phyloP scores from a whole-genome alignment of 139 green algal species.

The Dunaliella primolecta region DNA sequence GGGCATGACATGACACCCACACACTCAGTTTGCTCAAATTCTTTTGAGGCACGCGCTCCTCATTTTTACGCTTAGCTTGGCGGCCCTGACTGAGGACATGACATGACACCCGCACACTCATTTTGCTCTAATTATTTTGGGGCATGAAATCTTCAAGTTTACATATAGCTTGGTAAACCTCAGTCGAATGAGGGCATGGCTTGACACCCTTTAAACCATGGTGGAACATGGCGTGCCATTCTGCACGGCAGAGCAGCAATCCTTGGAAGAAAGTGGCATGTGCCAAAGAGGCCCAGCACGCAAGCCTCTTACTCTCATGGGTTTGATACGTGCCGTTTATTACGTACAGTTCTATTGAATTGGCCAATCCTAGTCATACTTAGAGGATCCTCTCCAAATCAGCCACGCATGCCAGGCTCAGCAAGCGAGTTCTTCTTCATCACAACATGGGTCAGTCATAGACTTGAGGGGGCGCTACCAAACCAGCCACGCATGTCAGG shows the following conservation, averaged over 20 bases:
- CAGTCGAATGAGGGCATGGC: too few species aligned
- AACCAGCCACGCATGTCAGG: conserved; percentile 50
- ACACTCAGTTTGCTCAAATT: background rate
- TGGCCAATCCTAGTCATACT: background rate
- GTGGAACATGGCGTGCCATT: too few species aligned
- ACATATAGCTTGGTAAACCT: too few species aligned
- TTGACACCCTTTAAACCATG: too few species aligned
- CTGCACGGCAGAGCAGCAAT: too few species aligned
- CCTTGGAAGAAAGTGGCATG: too few species aligned
- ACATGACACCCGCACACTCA: background rate
- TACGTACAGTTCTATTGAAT: too few species aligned
- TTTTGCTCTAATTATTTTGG: too few species aligned
- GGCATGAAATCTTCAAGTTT: too few species aligned
- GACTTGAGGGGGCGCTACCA: conserved; percentile 84
- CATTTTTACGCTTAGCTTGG: background rate
- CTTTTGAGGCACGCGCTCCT: background rate
- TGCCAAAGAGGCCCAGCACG: too few species aligned
- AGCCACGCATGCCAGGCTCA: background rate
- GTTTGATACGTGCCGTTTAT: too few species aligned
- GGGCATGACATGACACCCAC: background rate
- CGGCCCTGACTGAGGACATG: background rate
- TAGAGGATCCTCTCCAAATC: background rate
- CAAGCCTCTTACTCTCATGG: too few species aligned
- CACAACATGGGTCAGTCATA: background rate
- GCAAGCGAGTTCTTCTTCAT: background rate